Evolutionary conservation across 2,329 filamentous ascomycete species (phyloP).

Genomic region (Decorospora gaudefroyi): DNA sequence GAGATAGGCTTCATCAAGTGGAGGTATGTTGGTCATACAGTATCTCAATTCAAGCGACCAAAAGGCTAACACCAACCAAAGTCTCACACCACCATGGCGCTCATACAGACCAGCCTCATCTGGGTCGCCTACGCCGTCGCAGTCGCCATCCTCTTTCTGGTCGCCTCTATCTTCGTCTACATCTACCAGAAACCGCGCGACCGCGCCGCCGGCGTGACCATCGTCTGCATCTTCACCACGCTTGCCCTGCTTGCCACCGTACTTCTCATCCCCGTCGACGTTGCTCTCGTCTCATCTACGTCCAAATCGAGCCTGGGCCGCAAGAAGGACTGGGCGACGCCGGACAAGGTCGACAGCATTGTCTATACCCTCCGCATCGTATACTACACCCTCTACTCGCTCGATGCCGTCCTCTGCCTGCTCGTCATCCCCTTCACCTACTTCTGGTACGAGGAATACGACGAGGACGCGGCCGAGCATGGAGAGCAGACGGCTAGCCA

Average conservation of each 20-base stretch:
- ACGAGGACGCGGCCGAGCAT: slow-evolving; percentile 83
- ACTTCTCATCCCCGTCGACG: slow-evolving; percentile 89
- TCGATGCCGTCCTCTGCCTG: slow-evolving; percentile 88
- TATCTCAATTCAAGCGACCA: background rate
- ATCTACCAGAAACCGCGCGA: slow-evolving; percentile 90
- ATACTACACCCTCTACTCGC: slow-evolving; percentile 90
- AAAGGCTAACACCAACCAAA: too few relatives aligned
- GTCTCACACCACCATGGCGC: slow-evolving; percentile 56
- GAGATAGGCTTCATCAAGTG: too few relatives aligned
- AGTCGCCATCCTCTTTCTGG: slow-evolving; percentile 73
- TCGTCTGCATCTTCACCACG: slow-evolving; percentile 83
- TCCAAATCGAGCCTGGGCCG: slow-evolving; percentile 72
- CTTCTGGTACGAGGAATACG: slow-evolving; percentile 98
- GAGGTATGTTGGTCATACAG: background rate
- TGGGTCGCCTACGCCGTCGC: slow-evolving; percentile 92
- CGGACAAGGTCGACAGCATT: slow-evolving; percentile 76
- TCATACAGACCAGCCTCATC: slow-evolving; percentile 87
- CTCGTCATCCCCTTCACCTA: slow-evolving; percentile 93
- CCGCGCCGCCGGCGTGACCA: slow-evolving; percentile 77
- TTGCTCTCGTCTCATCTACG: slow-evolving; percentile 91
- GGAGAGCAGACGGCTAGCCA: slow-evolving; percentile 72
- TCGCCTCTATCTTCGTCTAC: slow-evolving; percentile 84
- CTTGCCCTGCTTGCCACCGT: slow-evolving; percentile 89
- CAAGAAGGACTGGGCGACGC: slow-evolving; percentile 95
- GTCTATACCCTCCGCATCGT: slow-evolving; percentile 80